Evolutionary conservation across 2,329 filamentous ascomycete species (phyloP).

Genomic region (Fusarium nurragi): DNA sequence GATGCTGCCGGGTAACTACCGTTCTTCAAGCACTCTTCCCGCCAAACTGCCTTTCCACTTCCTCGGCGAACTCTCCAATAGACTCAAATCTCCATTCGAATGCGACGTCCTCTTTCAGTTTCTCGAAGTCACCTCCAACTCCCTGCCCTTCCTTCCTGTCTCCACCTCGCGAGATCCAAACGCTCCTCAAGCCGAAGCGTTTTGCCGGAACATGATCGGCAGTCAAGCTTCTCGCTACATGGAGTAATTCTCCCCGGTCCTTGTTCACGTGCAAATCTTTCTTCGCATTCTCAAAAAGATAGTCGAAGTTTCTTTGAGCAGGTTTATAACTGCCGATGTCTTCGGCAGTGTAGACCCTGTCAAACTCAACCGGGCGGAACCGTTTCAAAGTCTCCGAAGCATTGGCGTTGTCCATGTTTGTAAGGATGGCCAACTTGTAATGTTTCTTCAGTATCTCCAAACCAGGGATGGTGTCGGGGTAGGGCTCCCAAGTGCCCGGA

Average conservation of each 20-base stretch:
- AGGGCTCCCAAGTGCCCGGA: constrained; percentile 10
- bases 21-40: neutral
- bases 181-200: neutral
- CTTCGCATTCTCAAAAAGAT: constrained; percentile 5
- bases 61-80: constrained; percentile 12
- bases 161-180: constrained; percentile 18
- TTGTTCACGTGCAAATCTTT: constrained; percentile 5
- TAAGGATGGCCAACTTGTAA: constrained; percentile 12
- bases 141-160: constrained; percentile 7
- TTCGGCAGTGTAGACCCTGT: constrained; percentile 16
- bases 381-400: neutral
- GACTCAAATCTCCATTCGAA: constrained; percentile 25
- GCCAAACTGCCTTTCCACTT: constrained; percentile 17
- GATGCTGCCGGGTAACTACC: neutral
- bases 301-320: constrained; percentile 15
- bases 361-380: constrained; percentile 8
- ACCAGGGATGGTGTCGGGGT: neutral
- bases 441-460: constrained; percentile 8
- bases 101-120: neutral
- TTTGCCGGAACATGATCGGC: constrained; percentile 24
- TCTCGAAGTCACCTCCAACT: constrained; percentile 14
- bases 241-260: constrained; percentile 7
- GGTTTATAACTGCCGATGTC: constrained; percentile 24
- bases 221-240: constrained; percentile 25
- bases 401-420: constrained; percentile 24